A percentile compares a stretch with the other conserved stretches of the same genome.
These are phyloP conservation scores for Picocystis salinarum DNA, from an alignment of 139 green algal species.

Conservation along the genomic window DNA sequence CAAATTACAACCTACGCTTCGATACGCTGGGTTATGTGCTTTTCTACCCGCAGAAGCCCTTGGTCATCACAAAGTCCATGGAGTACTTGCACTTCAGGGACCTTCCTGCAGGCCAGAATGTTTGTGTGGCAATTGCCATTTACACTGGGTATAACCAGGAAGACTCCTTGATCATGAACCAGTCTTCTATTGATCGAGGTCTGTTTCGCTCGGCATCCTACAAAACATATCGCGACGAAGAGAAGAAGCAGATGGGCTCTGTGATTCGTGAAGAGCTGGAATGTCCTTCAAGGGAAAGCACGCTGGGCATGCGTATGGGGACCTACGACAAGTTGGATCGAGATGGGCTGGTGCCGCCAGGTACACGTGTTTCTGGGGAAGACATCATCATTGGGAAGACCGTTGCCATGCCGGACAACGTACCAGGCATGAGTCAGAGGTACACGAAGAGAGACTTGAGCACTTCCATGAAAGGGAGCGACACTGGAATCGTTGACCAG, in stretches of 20 bases:
- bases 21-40: conserved; percentile 59
- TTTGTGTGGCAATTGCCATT: conserved; percentile 87
- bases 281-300: not conserved
- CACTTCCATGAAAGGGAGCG: conserved; percentile 18
- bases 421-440: conserved; percentile 15
- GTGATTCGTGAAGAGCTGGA: conserved; percentile 20
- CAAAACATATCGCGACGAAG: conserved; percentile 58
- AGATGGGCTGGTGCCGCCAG: conserved; percentile 72
- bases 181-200: conserved; percentile 82
- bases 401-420: not conserved
- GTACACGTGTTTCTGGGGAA: conserved; percentile 24
- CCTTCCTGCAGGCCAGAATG: conserved; percentile 54
- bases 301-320: conserved; percentile 36
- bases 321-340: conserved; percentile 97
- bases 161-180: conserved; percentile 94
- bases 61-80: conserved; percentile 42
- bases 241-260: conserved; percentile 20
- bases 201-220: conserved; percentile 95
- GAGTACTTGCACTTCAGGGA: conserved; percentile 39
- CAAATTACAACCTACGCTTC: conserved; percentile 52
- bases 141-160: conserved; percentile 99
- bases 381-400: conserved; percentile 55
- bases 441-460: conserved; percentile 26
- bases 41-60: conserved; percentile 90
- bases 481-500: conserved; percentile 41